phyloP scores from a whole-genome alignment of 495 filamentous ascomycete species.

The Jackrogersella multiformis region DNA sequence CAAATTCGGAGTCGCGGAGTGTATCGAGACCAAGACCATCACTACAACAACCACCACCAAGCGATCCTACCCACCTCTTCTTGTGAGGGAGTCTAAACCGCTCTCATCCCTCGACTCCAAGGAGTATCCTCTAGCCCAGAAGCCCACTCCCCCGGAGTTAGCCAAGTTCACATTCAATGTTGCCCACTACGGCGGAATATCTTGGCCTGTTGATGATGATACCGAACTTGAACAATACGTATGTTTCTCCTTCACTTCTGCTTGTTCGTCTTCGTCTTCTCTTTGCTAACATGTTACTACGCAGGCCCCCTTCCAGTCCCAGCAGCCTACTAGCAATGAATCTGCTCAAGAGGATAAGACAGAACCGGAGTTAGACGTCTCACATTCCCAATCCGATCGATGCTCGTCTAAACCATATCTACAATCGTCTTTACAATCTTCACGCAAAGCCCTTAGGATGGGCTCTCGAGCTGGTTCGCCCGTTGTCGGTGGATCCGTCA shows the following conservation, averaged over 20 bases:
- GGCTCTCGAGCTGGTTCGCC: conserved; percentile 49
- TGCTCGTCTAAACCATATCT: conserved; percentile 34
- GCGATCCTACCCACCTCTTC: conserved; percentile 82
- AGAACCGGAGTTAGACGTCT: conserved; percentile 48
- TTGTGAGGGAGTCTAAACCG: conserved; percentile 78
- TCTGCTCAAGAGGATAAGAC: conserved; percentile 46
- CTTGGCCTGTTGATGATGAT: conserved; percentile 73
- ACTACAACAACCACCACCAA: conserved; percentile 97
- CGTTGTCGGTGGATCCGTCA: conserved; percentile 40
- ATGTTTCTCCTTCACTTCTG: conserved; percentile 41
- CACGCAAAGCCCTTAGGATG: conserved; percentile 31
- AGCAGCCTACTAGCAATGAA: conserved; percentile 48
- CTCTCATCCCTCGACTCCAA: conserved; percentile 82
- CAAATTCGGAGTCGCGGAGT: conserved; percentile 63
- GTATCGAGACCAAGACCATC: conserved; percentile 72
- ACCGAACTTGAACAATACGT: conserved; percentile 62
- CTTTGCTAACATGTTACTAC: conserved; percentile 8
- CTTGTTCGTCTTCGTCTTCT: conserved; percentile 12
- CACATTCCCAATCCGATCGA: conserved; percentile 35
- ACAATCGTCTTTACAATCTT: conserved; percentile 31
- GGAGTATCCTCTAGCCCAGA: conserved; percentile 84
- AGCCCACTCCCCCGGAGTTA: conserved; percentile 79
- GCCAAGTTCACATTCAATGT: conserved; percentile 77
- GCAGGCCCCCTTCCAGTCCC: conserved; percentile 42
- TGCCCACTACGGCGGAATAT: conserved; percentile 59